Evolutionary conservation across 306 rosid species (phyloP).

Genomic region (Chamaecrista fasciculata): DNA sequence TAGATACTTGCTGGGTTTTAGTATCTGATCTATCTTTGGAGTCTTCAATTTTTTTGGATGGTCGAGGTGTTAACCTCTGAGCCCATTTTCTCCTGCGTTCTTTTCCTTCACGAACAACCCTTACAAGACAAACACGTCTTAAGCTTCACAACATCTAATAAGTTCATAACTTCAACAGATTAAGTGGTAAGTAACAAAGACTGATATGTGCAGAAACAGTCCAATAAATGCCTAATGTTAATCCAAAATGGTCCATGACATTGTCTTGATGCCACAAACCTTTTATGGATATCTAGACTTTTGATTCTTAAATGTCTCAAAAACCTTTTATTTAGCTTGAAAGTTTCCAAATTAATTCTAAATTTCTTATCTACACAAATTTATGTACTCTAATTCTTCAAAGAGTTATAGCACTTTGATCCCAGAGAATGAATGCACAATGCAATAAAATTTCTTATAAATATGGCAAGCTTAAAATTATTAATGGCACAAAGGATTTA

Average conservation of each 20-base stretch:
- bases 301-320: not conserved
- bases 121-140: constrained; percentile 33
- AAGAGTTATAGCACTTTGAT: not conserved
- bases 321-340: not conserved
- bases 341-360: not conserved
- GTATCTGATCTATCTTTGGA: constrained; percentile 35
- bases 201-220: not conserved
- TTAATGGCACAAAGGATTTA: not conserved
- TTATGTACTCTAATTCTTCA: not conserved
- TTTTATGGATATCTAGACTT: not conserved
- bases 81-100: constrained; percentile 77
- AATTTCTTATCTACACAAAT: too few species aligned
- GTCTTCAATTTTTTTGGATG: constrained; percentile 17
- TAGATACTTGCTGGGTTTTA: constrained; percentile 37
- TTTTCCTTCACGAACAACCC: constrained; percentile 71
- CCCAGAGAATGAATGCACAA: not conserved
- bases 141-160: not conserved
- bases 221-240: not conserved
- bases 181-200: not conserved
- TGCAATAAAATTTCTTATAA: not conserved
- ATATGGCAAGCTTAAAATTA: not conserved
- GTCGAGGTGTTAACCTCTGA: constrained; percentile 58
- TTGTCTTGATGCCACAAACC: not conserved
- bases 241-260: not conserved
- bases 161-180: not conserved